Evolutionary conservation across 805 yeast species (phyloP).

Genomic region (Yamadazyma sp.): DNA sequence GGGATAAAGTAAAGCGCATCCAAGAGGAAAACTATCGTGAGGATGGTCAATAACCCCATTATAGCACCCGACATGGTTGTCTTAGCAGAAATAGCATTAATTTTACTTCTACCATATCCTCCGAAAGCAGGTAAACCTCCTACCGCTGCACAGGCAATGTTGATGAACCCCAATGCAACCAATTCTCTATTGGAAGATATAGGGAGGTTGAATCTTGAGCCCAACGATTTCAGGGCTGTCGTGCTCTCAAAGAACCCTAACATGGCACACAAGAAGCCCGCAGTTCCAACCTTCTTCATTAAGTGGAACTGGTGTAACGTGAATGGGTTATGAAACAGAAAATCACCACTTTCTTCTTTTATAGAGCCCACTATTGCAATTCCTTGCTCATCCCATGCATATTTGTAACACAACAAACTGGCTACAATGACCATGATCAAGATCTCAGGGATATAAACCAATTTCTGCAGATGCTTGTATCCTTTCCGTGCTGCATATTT

Average conservation of each 20-base stretch:
- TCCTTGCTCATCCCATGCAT: conserved; percentile 53
- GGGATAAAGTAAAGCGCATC: conserved; percentile 73
- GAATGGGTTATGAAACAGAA: conserved; percentile 59
- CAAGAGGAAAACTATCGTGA: conserved; percentile 61
- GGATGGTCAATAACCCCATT: conserved; percentile 72
- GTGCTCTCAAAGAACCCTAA: conserved; percentile 92
- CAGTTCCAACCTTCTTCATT: conserved; percentile 58
- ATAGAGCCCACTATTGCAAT: conserved; percentile 73
- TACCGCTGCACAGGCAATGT: conserved; percentile 62
- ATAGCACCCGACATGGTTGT: conserved; percentile 82
- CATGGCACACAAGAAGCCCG: conserved; percentile 73
- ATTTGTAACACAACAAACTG: conserved; percentile 49
- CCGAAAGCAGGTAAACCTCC: conserved; percentile 89
- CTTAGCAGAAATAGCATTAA: conserved; percentile 80
- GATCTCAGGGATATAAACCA: conserved; percentile 81
- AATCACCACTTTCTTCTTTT: conserved; percentile 42
- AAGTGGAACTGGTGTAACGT: conserved; percentile 48
- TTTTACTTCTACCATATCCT: conserved; percentile 90
- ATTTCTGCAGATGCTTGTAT: conserved; percentile 26
- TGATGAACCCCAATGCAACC: conserved; percentile 82
- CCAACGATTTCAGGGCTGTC: conserved; percentile 86
- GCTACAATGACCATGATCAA: conserved; percentile 66
- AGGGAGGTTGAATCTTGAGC: conserved; percentile 66
- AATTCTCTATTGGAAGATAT: conserved; percentile 87
- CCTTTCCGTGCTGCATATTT: conserved; percentile 24